Conservation (phyloP, 2,329 filamentous ascomycete species). For the Ilyonectria mors-panacis region DNA sequence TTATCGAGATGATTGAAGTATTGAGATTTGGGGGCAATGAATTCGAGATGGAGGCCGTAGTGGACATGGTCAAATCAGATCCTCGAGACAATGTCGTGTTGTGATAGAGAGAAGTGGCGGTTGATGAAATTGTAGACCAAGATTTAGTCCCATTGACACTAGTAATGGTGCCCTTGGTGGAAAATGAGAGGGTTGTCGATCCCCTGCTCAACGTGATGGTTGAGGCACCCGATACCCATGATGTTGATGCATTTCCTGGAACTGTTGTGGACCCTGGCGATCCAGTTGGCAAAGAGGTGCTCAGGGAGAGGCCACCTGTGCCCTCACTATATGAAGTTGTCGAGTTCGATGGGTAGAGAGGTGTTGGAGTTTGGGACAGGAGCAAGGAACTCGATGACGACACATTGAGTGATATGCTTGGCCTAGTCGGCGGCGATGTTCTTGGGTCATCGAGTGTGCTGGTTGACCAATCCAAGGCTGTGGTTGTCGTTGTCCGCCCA, state of each 20-base stretch:
- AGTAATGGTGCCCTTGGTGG: conserved; percentile 11
- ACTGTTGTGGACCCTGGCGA: conserved; percentile 15
- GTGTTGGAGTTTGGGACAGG: conserved; percentile 13
- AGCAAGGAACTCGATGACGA: conserved; percentile 22
- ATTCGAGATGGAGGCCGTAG: conserved; percentile 13
- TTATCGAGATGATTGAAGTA: conserved; percentile 16
- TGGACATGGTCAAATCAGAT: conserved; percentile 13
- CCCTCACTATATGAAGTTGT: neutral
- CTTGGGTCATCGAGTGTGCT: conserved; percentile 25
- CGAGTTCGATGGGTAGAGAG: conserved; percentile 5
- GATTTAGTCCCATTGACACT: neutral
- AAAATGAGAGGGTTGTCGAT: conserved; percentile 9
- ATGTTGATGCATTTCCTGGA: conserved; percentile 11
- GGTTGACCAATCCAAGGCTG: conserved; percentile 38
- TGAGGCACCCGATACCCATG: neutral
- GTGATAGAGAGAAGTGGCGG: conserved; percentile 19
- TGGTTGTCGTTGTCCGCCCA: conserved; percentile 15
- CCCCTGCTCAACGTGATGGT: neutral
- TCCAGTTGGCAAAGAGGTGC: conserved; percentile 12
- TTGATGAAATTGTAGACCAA: neutral
- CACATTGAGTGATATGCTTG: conserved; percentile 7
- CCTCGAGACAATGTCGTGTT: conserved; percentile 28
- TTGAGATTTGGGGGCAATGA: neutral
- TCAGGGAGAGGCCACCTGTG: neutral
- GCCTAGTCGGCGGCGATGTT: neutral